Conservation (phyloP, 306 rosid species). For the Citrullus amarus region DNA sequence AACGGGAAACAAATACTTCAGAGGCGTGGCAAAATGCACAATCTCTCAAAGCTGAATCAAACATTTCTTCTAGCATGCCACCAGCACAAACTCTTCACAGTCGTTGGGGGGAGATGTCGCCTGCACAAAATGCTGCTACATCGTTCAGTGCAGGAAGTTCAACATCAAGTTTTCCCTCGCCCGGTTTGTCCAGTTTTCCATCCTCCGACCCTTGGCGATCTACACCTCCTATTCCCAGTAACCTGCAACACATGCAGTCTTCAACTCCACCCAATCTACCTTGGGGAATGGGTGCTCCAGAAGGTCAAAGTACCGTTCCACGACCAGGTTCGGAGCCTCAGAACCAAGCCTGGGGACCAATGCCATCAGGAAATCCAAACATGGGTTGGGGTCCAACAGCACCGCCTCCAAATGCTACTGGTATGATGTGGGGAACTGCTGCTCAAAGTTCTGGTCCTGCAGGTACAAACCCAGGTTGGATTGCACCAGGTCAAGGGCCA, state of each 20-base stretch:
- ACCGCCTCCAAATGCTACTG: slow-evolving; percentile 45
- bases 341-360: slow-evolving; percentile 38
- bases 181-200: slow-evolving; percentile 31
- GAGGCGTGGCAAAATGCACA: slow-evolving; percentile 37
- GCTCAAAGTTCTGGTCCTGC: slow-evolving; percentile 34
- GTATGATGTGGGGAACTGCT: slow-evolving; percentile 46
- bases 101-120: slow-evolving; percentile 46
- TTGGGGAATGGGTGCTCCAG: slow-evolving; percentile 49
- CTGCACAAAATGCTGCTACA: slow-evolving; percentile 35
- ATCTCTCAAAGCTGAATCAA: slow-evolving; percentile 43
- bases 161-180: slow-evolving; percentile 27
- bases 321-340: slow-evolving; percentile 28
- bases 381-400: slow-evolving; percentile 46
- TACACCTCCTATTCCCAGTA: slow-evolving; percentile 40
- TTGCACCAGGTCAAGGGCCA: slow-evolving; percentile 44
- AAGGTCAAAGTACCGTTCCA: slow-evolving; percentile 32
- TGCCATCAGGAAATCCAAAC: slow-evolving; percentile 52
- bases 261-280: slow-evolving; percentile 37
- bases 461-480: slow-evolving; percentile 65
- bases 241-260: slow-evolving; percentile 42
- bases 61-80: slow-evolving; percentile 24
- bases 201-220: slow-evolving; percentile 68
- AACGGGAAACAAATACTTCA: slow-evolving; percentile 28
- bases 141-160: slow-evolving; percentile 39
- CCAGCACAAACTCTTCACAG: slow-evolving; percentile 51